Percentiles rank a stretch among this genome's conserved stretches.
Conservation (phyloP, 139 green algal species). For the Tetraselmis chui region DNA sequence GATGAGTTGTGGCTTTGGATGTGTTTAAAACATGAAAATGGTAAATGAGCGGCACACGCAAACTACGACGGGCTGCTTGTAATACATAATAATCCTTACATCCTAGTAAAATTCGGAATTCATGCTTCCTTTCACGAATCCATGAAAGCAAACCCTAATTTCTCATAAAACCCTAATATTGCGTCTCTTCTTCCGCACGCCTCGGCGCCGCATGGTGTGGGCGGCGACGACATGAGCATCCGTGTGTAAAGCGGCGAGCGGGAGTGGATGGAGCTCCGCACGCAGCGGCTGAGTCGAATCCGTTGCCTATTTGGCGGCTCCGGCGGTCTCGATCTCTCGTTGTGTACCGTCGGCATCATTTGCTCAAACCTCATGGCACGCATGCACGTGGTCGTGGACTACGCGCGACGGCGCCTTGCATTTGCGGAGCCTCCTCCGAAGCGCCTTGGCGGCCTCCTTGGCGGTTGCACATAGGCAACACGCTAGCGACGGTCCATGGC, state of each 20-base stretch:
- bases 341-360: slow-evolving; percentile 37
- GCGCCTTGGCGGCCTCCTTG: neutral
- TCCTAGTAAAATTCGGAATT: too few relatives aligned
- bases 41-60: too few relatives aligned
- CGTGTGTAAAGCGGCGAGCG: neutral
- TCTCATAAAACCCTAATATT: too few relatives aligned
- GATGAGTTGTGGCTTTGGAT: too few relatives aligned
- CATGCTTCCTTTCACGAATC: too few relatives aligned
- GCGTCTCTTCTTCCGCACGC: too few relatives aligned
- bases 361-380: slow-evolving; percentile 38
- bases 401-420: slow-evolving; percentile 31
- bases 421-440: slow-evolving; percentile 18
- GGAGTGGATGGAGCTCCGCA: neutral
- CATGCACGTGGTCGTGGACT: slow-evolving; percentile 26
- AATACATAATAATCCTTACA: too few relatives aligned
- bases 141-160: too few relatives aligned
- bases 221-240: neutral
- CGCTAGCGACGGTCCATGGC: too few relatives aligned
- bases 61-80: too few relatives aligned
- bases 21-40: too few relatives aligned
- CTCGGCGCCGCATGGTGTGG: neutral
- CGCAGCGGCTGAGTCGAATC: neutral
- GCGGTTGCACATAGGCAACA: too few relatives aligned
- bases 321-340: neutral
- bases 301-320: neutral